Evolutionary conservation across 73 alveolate species (phyloP).

Genomic region (Tetrahymena elliotti): DNA sequence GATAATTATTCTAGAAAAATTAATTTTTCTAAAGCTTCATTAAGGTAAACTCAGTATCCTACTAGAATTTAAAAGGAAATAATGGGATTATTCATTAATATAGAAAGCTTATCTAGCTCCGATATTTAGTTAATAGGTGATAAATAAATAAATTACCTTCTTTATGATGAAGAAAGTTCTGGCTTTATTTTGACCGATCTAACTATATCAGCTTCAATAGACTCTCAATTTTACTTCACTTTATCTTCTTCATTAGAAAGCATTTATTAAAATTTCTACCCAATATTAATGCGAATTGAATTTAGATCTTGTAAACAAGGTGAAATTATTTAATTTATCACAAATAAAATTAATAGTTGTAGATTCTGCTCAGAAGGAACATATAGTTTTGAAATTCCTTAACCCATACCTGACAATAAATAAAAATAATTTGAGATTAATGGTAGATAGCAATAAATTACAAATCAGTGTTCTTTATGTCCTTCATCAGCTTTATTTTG

Average conservation of each 20-base stretch:
- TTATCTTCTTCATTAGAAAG: neutral
- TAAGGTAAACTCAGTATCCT: neutral
- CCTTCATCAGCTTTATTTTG: neutral
- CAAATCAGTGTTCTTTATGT: neutral
- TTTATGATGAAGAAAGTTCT: neutral
- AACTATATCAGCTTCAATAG: neutral
- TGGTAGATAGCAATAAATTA: neutral
- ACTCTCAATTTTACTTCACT: neutral
- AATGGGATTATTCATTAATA: neutral
- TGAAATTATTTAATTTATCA: neutral
- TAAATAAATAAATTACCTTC: neutral
- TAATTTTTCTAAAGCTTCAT: neutral
- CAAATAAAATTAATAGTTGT: neutral
- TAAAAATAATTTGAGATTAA: neutral
- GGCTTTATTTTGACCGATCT: neutral
- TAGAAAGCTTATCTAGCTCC: neutral
- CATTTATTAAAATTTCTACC: neutral
- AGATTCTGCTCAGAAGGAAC: neutral
- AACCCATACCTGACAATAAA: neutral
- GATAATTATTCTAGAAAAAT: neutral
- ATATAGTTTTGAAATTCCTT: neutral
- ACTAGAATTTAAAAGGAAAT: neutral
- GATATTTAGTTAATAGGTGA: neutral
- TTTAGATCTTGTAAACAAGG: neutral
- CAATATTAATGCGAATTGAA: neutral